These are phyloP conservation scores for Tuber microsphaerosporum DNA, from an alignment of 495 filamentous ascomycete species.

Conservation along the genomic window DNA sequence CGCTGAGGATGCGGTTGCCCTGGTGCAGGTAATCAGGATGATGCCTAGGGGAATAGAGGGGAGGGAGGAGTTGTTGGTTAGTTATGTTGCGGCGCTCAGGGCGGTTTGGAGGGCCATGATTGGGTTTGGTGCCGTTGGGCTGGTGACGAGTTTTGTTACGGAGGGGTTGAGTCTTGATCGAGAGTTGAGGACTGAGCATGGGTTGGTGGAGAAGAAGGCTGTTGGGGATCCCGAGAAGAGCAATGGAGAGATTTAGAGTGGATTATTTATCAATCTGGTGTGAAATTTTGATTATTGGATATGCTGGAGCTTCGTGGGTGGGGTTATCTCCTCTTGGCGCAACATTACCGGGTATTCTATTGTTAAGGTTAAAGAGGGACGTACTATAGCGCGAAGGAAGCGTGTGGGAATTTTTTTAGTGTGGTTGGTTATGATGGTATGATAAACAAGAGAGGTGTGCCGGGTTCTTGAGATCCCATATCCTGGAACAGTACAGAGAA, in stretches of 20 bases:
- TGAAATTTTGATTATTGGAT: background rate
- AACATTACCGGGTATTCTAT: background rate
- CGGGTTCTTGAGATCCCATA: too few species aligned
- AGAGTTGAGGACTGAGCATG: slow-evolving; percentile 48
- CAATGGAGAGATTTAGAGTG: background rate
- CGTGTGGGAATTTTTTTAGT: too few species aligned
- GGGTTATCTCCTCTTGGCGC: background rate
- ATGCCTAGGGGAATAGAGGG: slow-evolving; percentile 48
- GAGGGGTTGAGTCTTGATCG: slow-evolving; percentile 52
- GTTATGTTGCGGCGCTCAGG: slow-evolving; percentile 53
- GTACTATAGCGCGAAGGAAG: too few species aligned
- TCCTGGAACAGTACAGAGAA: too few species aligned
- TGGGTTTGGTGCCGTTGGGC: slow-evolving; percentile 48
- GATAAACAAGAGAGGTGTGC: too few species aligned
- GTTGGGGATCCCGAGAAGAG: slow-evolving; percentile 18
- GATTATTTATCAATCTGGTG: background rate
- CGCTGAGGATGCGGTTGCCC: slow-evolving; percentile 53
- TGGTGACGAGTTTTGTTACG: slow-evolving; percentile 49
- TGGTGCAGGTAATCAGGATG: slow-evolving; percentile 54
- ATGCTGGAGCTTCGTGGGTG: background rate
- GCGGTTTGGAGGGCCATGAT: slow-evolving; percentile 55
- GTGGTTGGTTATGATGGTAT: too few species aligned
- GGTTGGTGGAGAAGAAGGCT: slow-evolving; percentile 45
- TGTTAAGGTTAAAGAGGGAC: background rate
- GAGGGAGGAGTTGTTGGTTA: slow-evolving; percentile 48